Evolutionary conservation across 352 stramenopile species (phyloP), one percentile per base, ranked within the genome.

Genomic region (Pythium aquatile): DNA sequence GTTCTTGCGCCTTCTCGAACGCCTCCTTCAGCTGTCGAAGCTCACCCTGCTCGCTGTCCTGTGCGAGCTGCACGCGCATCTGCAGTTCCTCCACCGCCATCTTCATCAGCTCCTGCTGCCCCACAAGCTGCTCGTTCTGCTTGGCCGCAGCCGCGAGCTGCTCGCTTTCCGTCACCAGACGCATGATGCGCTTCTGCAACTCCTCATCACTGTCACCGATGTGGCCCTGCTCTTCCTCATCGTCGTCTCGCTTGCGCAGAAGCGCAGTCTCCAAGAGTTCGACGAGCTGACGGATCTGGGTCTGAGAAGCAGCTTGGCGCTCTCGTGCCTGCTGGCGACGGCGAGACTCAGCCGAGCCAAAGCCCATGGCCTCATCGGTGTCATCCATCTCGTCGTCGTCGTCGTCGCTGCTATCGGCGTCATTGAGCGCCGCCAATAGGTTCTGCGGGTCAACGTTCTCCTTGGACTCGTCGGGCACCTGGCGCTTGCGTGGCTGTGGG

Each of bases 401-500:
- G 8, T 63, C 56, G 1, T 58, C 46, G 46, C 55, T 44, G 26
- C 24, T 49, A 5, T 20, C 32, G 11, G 53, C 59, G 11, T 60
- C 62, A 44, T 72, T 44, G n/a, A 72, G 46, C 30, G 35, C 56
- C 14, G 33, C 26, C 58, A 78, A 35, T 24, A 74, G 47, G 33
- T 78, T 74, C 60, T 84, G 75, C 35, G 78, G 78, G 44, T 78
- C 46, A 37, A 79, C 40, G 53, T 88, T 90, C 53, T 83, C 75
- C 69, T 88, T 88, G 9, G 68, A 63, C 13, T 63, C 72, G 28
- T 40, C 42, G 39, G 44, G 10, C 2, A 65, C 9, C 1, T 28
- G 53, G 30, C 70, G 74, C 57, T 81, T 81, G 24, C 70, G 68
- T 16, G 68, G 61, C 59, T 76, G 61, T 9, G 57, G 61, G 42